Base-by-base conservation (phyloP, 345 rosid genomes). In the Salix viminalis region DNA sequence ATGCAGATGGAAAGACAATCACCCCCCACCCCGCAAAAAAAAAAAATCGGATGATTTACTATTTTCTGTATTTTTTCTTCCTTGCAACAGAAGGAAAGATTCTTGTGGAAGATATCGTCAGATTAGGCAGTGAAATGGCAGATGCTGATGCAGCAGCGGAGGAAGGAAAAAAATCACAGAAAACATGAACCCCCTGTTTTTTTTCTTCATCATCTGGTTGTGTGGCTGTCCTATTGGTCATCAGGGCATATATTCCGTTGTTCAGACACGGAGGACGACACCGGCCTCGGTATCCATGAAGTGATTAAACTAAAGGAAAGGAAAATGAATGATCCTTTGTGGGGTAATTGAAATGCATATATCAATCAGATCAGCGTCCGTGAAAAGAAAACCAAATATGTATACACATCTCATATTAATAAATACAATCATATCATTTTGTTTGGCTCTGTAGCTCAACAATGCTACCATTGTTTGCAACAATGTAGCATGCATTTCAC, bases 51-150 rank as follows among this genome's bases (percentile, higher is more conserved):
- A 10, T 58, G 24, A n/a, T 10, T 4, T 58, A 58, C 64, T 9
- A 58, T 58, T 23, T 4, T 4, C 61, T 56, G 61, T n/a, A 56
- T 28, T 72, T 56, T n/a, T n/a, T n/a, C n/a, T n/a, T 83, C 13
- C 72, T 32, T 70, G 58, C 68, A 78, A 76, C 91, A 94, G 98
- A 94, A 67, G 98, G 99, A 10, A 91, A 87, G 85, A 94, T 96
- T 66, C 90, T 89, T 15, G 97, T 96, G 2, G 88, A 91, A 86
- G 99, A 96, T 84, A 82, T 94, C 18, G 88, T 94, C 58, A 91
- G 86, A 85, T 71, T 92, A 83, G 97, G 94, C 1, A 86, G 90
- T 36, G 87, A 86, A 83, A 86, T 84, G 66, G 97, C 92, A 76
- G 92, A 73, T 14, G 60, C 86, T 54, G 84, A 67, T n/a, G 90